Evolutionary conservation across 164 flowering plant genomes (phyloP).

Genomic region (Berberis thunbergii): DNA sequence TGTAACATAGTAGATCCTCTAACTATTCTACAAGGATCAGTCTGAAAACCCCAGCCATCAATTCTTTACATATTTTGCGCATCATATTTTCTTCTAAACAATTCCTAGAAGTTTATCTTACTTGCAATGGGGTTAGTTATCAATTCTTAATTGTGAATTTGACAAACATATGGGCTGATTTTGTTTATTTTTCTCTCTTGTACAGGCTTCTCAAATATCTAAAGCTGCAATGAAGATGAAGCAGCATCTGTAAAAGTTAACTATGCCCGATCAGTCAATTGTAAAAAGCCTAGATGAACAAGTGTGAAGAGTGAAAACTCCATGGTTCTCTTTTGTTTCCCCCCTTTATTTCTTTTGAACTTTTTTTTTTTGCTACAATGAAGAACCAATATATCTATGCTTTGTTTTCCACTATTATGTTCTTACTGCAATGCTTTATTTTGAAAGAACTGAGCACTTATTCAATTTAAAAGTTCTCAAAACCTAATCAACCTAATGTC

Average conservation of each 20-base stretch:
- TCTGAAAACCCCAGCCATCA: no score
- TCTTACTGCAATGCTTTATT: background rate
- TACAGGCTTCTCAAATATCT: constrained; percentile 28
- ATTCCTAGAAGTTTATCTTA: no score
- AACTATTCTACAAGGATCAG: no score
- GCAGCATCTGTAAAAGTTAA: background rate
- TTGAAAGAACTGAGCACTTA: no score
- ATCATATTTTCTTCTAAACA: no score
- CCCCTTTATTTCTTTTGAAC: background rate
- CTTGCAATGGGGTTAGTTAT: no score
- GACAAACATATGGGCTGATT: background rate
- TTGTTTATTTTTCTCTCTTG: background rate
- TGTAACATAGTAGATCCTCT: no score
- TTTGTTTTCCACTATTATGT: background rate
- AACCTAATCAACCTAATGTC: no score
- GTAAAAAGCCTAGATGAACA: background rate
- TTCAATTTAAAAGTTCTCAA: no score
- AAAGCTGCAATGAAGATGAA: constrained; percentile 16
- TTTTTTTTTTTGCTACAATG: background rate
- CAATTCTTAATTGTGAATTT: no score
- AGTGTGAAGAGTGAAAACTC: background rate
- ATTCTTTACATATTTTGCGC: no score
- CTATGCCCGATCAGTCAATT: background rate
- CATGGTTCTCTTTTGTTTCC: background rate
- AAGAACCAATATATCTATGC: background rate